Evolutionary conservation across 176 grass and related monocot genomes (phyloP), one percentile per base, ranked within the genome.

Genomic region (Carex parvula): DNA sequence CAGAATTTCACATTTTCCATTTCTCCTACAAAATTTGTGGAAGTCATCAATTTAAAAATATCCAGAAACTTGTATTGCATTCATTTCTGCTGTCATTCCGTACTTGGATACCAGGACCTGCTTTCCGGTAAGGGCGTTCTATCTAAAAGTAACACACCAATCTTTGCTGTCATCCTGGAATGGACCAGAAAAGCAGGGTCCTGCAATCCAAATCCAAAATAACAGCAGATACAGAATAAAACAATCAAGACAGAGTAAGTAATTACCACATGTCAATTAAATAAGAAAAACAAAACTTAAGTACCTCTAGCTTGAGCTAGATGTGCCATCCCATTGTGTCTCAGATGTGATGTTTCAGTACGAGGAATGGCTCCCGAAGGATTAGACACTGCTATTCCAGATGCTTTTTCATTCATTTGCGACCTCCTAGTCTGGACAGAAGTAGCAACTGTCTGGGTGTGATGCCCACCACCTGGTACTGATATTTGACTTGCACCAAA

Each of bases 221-320:
- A 85, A 42, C 68, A 82, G 80, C 5, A 68, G 50, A 41, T 39
- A 79, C 64, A 57, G 53, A 79, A 81, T 70, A 59, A 21, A 69
- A 60, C 21, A 59, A 62, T 18, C 13, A 20, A 85, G 44, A 83
- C 69, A 41, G 57, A 21, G 46, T 64, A 52, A 85, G 67, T 21
- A 24, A 33, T 50, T 58, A 39, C 5, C 16, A 63, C 12, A 83
- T 48, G 64, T 26, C 22, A 37, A 88, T n/a, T 80, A 80, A 48
- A 86, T 7, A 60, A 48, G 10, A 53, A 75, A 83, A 68, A 14
- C 11, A 54, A 87, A 60, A 84, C 11, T 17, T 35, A 48, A 46
- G 41, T 88, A 95, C 93, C 93, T 92, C 81, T 84, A 26, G 48
- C 46, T 65, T 81, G 86, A 65, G 88, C 32, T 89, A 85, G 58